Base-by-base conservation (phyloP, 441 rosid genomes). In the Jatropha multifida region DNA sequence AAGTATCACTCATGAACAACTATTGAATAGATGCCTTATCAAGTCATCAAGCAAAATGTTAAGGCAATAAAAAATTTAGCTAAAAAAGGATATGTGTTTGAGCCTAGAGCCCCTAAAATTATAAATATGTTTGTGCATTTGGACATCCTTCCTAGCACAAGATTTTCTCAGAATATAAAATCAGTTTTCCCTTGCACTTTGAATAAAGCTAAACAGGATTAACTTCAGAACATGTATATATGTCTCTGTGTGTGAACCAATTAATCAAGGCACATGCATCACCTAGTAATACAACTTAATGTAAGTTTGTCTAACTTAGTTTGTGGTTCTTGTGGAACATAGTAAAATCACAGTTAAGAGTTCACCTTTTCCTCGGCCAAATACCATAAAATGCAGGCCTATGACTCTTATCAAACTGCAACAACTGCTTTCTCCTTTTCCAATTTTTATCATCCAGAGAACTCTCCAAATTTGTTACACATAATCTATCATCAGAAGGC, bases 331-430 rank as follows among this genome's bases (percentile, higher is more conserved):
- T 41, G 26, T 2, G 7, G 8, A 27, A 46, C 32, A 77, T 32
- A 17, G 60, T 49, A 68, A 41, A 62, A 52, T 77, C n/a, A 40
- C 23, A 71, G 7, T 38, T 71, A 69, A 51, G 17, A 32, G 54
- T 77, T 76, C 77, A 94, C 97, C 98, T 92, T 84, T 79, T 86
- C 85, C 81, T 84, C 23, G 94, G 93, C 99, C 97, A 94, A 67
- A 87, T 81, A 58, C 99, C 99, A 78, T 85, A 94, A 86, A 94
- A 94, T 75, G 93, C 97, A 80, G 97, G 97, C 74, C 98, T 88
- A 68, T 81, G 77, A 85, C 89, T 86, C 87, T 92, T 90, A 81
- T 86, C 94, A 86, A 91, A 92, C 77, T 94, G 97, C 83, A 94
- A 73, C 75, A 94, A 79, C 82, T 94, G 85, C 81, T 84, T 89